phyloP scores from a whole-genome alignment of 2,329 filamentous ascomycete genomes.

The Anisogramma anomala region DNA sequence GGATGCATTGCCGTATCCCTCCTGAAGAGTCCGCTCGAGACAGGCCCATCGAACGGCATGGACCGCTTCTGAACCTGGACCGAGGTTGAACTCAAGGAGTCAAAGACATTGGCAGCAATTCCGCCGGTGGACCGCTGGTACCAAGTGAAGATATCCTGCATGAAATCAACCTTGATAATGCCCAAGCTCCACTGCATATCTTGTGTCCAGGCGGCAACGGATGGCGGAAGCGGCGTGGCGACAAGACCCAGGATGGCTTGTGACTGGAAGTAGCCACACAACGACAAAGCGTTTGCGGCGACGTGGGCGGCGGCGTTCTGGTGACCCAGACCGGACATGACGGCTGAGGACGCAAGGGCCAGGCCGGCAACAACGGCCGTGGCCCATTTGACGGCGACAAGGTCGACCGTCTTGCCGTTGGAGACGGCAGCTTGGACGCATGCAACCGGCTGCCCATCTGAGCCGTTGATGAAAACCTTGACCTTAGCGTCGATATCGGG shows the following conservation, averaged over 20 bases:
- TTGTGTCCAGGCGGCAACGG: constrained; percentile 77
- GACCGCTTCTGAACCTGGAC: constrained; percentile 59
- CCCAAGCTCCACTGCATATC: constrained; percentile 92
- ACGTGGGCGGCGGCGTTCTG: constrained; percentile 81
- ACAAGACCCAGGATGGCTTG: constrained; percentile 76
- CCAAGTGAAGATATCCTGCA: constrained; percentile 74
- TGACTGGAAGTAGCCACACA: constrained; percentile 79
- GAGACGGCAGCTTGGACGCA: constrained; percentile 72
- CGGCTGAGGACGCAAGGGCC: constrained; percentile 64
- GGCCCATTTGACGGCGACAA: constrained; percentile 68
- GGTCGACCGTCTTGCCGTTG: constrained; percentile 74
- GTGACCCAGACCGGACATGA: constrained; percentile 72
- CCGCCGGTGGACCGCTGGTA: constrained; percentile 80
- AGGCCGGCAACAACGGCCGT: constrained; percentile 68
- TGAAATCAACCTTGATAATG: constrained; percentile 66
- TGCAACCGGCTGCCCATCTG: constrained; percentile 46
- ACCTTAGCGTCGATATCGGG: constrained; percentile 75
- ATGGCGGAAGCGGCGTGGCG: constrained; percentile 62
- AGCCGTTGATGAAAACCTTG: constrained; percentile 59
- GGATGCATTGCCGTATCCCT: constrained; percentile 1
- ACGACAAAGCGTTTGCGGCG: constrained; percentile 69
- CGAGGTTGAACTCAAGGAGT: constrained; percentile 56
- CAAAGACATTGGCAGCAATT: constrained; percentile 61
- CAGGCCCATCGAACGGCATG: constrained; percentile 30
- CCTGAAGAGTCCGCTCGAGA: constrained; percentile 17